Evolutionary conservation across 768 basidiomycete species (phyloP), one percentile per base, ranked within the genome.

Genomic region (Cantharellus cinnabarinus): DNA sequence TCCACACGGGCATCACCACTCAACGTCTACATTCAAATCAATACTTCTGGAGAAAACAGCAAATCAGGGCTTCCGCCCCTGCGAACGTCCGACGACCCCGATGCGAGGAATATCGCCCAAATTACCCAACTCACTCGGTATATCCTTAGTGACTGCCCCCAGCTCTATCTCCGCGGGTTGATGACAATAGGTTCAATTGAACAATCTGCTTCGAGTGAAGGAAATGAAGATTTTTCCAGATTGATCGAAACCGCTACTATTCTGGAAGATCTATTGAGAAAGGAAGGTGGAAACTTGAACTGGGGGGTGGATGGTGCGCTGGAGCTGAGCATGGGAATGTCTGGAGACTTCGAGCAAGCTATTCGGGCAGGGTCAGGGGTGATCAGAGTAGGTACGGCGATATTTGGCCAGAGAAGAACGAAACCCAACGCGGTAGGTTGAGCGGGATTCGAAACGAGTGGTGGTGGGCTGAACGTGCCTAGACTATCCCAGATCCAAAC

Each of bases 151-250:
- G 70, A 74, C 39, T 99, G 95, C 69, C 85, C 88, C 1, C 74
- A 72, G 15, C 76, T 99, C 39, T 77, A 74, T 29, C 72, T 98
- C 3, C 79, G 81, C 56, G 95, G 95, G 3, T 71, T 99, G 54
- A 99, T 99, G 95, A 97, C 95, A 1, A 98, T 99, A 64, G 95
- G 95, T 1, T 79, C 89, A 15, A 75, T 87, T 57, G 76, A 80
- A 42, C 76, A 80, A 62, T 90, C 89, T 48, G 66, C 71, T 5
- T 74, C 76, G 0, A 71, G 68, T 42, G 70, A 72, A 60, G 71
- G 71, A 41, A 83, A 85, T 65, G 75, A 76, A 1, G 93, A 98
- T 69, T 98, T 98, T 65, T 77, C 77, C 62, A 69, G 67, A 29
- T 74, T 95, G 59, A 80, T 76, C 62, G 71, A 71, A 63, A 85